A percentile compares a stretch with the other conserved stretches of the same genome.
These are phyloP conservation scores for Populus alba DNA, from an alignment of 345 rosid genomes.

Conservation along the genomic window DNA sequence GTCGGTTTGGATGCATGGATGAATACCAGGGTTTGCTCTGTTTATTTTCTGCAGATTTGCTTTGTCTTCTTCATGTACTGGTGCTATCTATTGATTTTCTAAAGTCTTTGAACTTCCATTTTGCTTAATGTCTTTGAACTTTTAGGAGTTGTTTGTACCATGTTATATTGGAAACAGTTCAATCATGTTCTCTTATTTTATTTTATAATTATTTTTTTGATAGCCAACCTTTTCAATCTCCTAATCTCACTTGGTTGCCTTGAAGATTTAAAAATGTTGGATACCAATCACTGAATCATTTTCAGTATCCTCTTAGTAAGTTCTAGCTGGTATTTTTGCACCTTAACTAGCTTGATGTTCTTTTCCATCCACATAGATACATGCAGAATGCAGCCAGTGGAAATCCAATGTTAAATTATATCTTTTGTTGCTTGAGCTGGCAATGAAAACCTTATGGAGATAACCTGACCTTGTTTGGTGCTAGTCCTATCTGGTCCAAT, in stretches of 20 bases:
- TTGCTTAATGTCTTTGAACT: neutral
- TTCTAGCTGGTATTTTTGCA: neutral
- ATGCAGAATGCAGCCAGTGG: no score
- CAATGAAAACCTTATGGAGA: no score
- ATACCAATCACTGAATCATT: neutral
- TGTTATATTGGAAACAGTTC: neutral
- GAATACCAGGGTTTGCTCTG: neutral
- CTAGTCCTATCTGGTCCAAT: no score
- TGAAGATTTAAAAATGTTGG: neutral
- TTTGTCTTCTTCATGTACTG: neutral
- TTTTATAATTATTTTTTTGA: neutral
- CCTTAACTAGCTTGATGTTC: neutral
- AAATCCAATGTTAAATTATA: no score
- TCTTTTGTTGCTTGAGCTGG: no score
- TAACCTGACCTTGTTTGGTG: no score
- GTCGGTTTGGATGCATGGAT: constrained; percentile 24
- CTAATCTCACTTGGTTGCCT: neutral
- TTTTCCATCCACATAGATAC: neutral
- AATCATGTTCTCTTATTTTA: neutral
- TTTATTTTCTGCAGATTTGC: neutral
- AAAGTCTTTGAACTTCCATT: neutral
- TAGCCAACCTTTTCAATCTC: neutral
- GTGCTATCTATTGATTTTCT: neutral
- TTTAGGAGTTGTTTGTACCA: neutral
- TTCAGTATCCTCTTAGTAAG: neutral